Evolutionary conservation across 345 rosid species (phyloP).

Genomic region (Salix suchowensis): DNA sequence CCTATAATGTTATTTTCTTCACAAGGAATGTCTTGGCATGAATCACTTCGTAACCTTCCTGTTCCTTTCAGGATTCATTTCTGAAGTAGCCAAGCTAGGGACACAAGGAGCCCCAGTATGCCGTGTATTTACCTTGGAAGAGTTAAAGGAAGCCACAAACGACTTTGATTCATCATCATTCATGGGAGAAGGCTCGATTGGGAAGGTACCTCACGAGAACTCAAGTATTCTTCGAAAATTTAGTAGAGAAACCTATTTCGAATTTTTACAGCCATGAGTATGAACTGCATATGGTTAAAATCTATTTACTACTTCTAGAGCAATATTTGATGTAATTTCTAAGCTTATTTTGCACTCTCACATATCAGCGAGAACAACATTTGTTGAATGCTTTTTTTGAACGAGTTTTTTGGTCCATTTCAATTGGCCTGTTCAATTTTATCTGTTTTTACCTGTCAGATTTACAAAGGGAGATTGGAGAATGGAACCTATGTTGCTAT

Average conservation of each 20-base stretch:
- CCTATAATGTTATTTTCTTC: background rate
- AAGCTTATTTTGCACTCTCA: background rate
- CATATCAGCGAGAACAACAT: background rate
- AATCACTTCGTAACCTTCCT: background rate
- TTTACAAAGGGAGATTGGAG: conserved; percentile 76
- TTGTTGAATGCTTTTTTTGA: background rate
- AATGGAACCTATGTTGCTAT: conserved; percentile 68
- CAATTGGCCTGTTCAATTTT: background rate
- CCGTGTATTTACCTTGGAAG: conserved; percentile 60
- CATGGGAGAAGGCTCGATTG: conserved; percentile 72
- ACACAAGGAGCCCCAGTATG: conserved; percentile 53
- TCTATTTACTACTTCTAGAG: no score
- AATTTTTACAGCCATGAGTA: no score
- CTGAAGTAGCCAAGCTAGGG: conserved; percentile 67
- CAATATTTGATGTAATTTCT: no score
- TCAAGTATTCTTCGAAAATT: background rate
- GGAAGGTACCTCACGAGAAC: conserved; percentile 55
- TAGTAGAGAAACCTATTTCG: background rate
- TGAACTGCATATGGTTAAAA: no score
- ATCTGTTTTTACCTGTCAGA: conserved; percentile 40
- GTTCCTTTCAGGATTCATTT: conserved; percentile 61
- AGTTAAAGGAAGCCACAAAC: conserved; percentile 77
- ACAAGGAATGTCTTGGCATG: background rate
- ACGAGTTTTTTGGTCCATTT: conserved; percentile 4
- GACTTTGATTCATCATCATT: conserved; percentile 58